These are phyloP conservation scores for Protea cynaroides DNA, from an alignment of 164 flowering plant genomes.

Conservation along the genomic window DNA sequence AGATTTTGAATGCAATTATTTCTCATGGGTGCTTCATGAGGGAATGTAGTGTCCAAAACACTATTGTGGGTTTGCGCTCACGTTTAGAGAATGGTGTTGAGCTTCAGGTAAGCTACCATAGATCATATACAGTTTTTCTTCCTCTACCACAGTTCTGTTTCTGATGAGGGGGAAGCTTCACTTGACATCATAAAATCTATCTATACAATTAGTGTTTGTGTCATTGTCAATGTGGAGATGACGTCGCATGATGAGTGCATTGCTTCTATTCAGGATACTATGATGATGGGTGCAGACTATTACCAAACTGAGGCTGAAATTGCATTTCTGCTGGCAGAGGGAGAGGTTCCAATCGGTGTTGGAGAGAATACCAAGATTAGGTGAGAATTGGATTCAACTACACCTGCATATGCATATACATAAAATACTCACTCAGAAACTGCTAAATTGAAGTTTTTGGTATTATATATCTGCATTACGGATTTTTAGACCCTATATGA, in stretches of 20 bases:
- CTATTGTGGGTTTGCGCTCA: slow-evolving; percentile 85
- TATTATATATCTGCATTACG: too few species aligned
- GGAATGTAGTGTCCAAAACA: slow-evolving; percentile 74
- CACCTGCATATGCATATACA: neutral
- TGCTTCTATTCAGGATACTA: slow-evolving; percentile 58
- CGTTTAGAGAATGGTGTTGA: slow-evolving; percentile 84
- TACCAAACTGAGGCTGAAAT: slow-evolving; percentile 94
- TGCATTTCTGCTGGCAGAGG: slow-evolving; percentile 79
- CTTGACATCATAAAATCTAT: neutral
- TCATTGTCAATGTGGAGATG: too few species aligned
- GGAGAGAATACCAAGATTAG: slow-evolving; percentile 82
- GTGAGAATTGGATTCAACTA: slow-evolving; percentile 24
- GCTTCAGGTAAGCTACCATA: slow-evolving; percentile 41
- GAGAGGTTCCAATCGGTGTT: slow-evolving; percentile 89
- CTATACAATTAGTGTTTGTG: neutral
- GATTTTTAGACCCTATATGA: too few species aligned
- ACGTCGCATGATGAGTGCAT: neutral
- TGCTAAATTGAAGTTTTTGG: too few species aligned
- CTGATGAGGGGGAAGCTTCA: neutral
- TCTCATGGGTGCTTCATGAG: slow-evolving; percentile 96
- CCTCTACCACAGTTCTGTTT: slow-evolving; percentile 1
- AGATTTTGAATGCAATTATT: slow-evolving; percentile 80
- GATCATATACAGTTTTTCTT: neutral
- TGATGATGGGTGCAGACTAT: slow-evolving; percentile 99
- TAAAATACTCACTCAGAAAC: too few species aligned